Evolutionary conservation across 1,284 basidiomycete species (phyloP), one percentile per base, ranked within the genome.

Genomic region (Austroboletus rostrupii): DNA sequence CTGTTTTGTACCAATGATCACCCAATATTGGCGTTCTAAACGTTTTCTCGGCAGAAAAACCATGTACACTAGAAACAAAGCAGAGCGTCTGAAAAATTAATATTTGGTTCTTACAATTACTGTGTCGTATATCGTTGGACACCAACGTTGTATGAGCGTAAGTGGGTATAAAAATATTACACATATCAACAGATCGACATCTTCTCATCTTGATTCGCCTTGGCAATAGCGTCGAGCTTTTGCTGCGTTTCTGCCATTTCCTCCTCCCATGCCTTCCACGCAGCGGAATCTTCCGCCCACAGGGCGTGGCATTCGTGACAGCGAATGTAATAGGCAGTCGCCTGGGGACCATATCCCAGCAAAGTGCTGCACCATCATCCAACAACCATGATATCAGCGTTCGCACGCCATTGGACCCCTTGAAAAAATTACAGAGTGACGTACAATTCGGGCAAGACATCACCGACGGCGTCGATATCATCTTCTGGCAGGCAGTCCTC

Each of bases 401-500:
- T 57, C 39, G 52, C 36, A 49, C 17, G 19, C 5, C 19, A 37
- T n/a, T 20, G 48, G 37, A 38, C 31, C 23, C 20, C 21, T 45
- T 41, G 19, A 29, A 29, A 29, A 29, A 29, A 29, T 12, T 11
- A 12, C 28, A 11, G 2, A 11, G 28, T 10, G 26, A 72, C 76
- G 47, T 56, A 80, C 79, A 81, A 78, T 62, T 83, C 80, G 10
- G 81, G 81, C 13, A 83, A 55, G 4, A 64, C 62, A 5, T 80
- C 78, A 3, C 81, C 81, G 31, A 83, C 62, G 12, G 74, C 70
- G 23, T 75, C 72, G 31, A 79, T 67, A 7, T 78, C 73, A 12
- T 72, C 76, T 8, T 64, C 56, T 3, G 77, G 73, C 32, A 83
- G 53, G 58, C 81, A 83, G 56, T 83, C 81, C 52, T 83, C 79